Evolutionary conservation across 2,329 filamentous ascomycete genomes (phyloP), one percentile per base, ranked within the genome.

Genomic region (Fusarium sp.): DNA sequence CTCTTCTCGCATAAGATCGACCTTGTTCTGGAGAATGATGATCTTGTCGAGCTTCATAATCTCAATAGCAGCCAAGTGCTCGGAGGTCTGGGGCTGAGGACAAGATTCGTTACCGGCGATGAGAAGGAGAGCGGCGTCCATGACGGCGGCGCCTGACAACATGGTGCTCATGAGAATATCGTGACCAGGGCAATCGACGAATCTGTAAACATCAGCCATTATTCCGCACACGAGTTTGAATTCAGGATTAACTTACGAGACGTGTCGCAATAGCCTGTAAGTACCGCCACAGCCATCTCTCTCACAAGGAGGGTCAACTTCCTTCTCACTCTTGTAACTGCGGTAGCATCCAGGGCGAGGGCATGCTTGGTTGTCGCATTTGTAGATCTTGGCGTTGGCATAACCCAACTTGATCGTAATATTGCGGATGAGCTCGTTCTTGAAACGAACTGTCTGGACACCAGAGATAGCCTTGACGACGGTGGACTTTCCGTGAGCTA

Each of bases 161-260:
- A 99, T 99, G 79, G 96, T 99, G 86, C 96, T 98, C 96, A 99
- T 99, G 84, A 99, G 95, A 95, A 99, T 99, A 87, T 99, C 96
- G 94, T 99, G 96, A 85, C 96, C 96, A 65, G 96, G 96, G 89
- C 96, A 98, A 85, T 98, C 96, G 78, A 98, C 96, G 83, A 98
- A 99, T 22, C 94, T 96, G 76, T 28, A 54, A 51, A 28, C 48
- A 59, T 79, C 62, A 80, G 75, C 55, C 68, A 68, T n/a, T 41
- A 44, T 45, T 51, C 66, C 47, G 30, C 26, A 24, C 13, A 22
- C 38, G n/a, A n/a, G 34, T 54, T 52, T n/a, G 24, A 17, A 52
- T 24, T 30, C 15, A 52, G 44, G 55, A 36, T 48, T 24, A 58
- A 89, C 93, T 89, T 87, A 96, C 92, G 94, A 97, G 80, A 98